A percentile compares a stretch with the other conserved stretches of the same genome.
These are phyloP conservation scores for Neurospora sp. DNA, from an alignment of 2,329 filamentous ascomycete genomes.

Conservation along the genomic window DNA sequence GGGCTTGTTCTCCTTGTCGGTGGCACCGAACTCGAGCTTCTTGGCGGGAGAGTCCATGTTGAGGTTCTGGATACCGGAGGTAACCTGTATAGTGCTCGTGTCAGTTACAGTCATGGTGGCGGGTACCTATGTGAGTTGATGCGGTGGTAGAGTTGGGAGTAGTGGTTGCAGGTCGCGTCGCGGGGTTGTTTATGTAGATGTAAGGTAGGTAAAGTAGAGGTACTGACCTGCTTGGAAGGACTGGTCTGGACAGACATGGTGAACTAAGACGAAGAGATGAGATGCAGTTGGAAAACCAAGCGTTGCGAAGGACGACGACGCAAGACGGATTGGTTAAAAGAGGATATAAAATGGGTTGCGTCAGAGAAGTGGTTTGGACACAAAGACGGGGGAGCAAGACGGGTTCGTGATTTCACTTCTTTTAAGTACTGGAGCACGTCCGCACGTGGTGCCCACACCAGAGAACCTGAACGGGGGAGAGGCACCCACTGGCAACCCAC, in stretches of 20 bases:
- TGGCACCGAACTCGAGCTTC: conserved; percentile 69
- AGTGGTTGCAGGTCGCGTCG: conserved; percentile 22
- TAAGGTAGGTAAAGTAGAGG: neutral
- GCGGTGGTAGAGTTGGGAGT: conserved; percentile 11
- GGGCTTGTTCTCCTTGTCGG: conserved; percentile 73
- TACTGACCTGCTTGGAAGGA: conserved; percentile 47
- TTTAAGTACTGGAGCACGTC: conserved; percentile 16
- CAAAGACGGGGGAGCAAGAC: conserved; percentile 10
- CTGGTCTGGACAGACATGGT: conserved; percentile 68
- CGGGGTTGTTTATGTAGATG: conserved; percentile 2
- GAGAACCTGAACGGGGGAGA: neutral
- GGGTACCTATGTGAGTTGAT: conserved; percentile 9
- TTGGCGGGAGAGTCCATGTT: conserved; percentile 91
- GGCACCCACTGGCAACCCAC: conserved; percentile 7
- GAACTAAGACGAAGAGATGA: neutral
- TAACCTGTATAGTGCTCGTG: conserved; percentile 48
- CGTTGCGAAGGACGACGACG: conserved; percentile 6
- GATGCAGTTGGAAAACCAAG: conserved; percentile 1
- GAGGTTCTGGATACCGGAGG: conserved; percentile 74
- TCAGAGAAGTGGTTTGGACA: conserved; percentile 10
- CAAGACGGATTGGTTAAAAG: conserved; percentile 9
- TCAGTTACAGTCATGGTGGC: conserved; percentile 21
- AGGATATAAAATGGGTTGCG: conserved; percentile 3
- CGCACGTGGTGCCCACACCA: conserved; percentile 9
- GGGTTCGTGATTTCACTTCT: conserved; percentile 14